phyloP scores from a whole-genome alignment of 2,329 filamentous ascomycete species.

The Phoma sp. region DNA sequence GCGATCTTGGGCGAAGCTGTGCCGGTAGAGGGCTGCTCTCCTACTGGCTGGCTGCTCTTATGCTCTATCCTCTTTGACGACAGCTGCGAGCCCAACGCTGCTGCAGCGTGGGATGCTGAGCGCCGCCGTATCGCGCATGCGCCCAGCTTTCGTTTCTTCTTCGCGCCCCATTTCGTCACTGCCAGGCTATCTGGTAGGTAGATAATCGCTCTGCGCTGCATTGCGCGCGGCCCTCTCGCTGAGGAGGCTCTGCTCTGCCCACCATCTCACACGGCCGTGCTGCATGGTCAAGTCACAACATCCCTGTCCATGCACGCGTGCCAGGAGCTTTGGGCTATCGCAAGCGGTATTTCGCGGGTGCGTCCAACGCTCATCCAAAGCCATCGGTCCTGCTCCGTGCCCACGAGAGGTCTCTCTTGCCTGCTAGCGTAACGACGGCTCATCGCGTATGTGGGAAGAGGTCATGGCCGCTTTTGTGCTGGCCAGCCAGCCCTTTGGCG shows the following conservation, averaged over 20 bases:
- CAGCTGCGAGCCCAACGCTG: slow-evolving; percentile 19
- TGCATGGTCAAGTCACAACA: slow-evolving; percentile 19
- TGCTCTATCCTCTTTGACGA: slow-evolving; percentile 19
- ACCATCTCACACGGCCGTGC: slow-evolving; percentile 15
- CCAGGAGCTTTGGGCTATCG: slow-evolving; percentile 12
- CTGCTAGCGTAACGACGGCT: slow-evolving; percentile 14
- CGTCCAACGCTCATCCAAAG: slow-evolving; percentile 16
- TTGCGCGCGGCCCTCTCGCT: not conserved
- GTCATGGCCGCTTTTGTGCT: slow-evolving; percentile 17
- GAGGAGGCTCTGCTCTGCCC: slow-evolving; percentile 17
- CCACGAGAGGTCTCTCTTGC: slow-evolving; percentile 15
- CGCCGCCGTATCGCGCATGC: slow-evolving; percentile 7
- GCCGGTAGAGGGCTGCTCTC: slow-evolving; percentile 17
- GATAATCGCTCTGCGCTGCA: not conserved
- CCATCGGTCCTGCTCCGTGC: slow-evolving; percentile 32
- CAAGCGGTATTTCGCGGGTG: slow-evolving; percentile 23
- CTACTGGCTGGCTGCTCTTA: slow-evolving; percentile 22
- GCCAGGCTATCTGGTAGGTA: not conserved
- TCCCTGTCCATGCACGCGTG: slow-evolving; percentile 14
- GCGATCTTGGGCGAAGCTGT: slow-evolving; percentile 22
- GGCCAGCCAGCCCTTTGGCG: slow-evolving; percentile 15
- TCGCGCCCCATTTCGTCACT: slow-evolving; percentile 5
- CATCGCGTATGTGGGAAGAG: slow-evolving; percentile 17
- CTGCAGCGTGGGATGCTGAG: slow-evolving; percentile 22
- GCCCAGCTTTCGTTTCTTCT: slow-evolving; percentile 15